phyloP scores from a whole-genome alignment of 139 green algal genomes.

The Asterochloris sp. region DNA sequence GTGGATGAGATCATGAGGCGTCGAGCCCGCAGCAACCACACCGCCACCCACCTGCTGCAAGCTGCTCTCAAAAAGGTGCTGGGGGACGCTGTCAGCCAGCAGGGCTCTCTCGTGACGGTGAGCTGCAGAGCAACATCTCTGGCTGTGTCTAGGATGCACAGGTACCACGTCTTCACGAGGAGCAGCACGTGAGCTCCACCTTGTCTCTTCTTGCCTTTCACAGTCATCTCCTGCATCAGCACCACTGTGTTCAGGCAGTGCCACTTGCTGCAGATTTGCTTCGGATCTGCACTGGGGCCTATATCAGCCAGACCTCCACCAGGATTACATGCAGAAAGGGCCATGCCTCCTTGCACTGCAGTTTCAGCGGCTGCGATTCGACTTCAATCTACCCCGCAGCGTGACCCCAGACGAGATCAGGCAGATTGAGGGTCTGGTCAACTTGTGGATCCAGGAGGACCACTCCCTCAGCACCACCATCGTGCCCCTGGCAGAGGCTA shows the following conservation, averaged over 20 bases:
- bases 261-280: too few relatives aligned
- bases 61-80: slow-evolving; percentile 76
- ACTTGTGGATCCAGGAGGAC: slow-evolving; percentile 67
- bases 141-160: too few relatives aligned
- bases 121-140: not conserved
- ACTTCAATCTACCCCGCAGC: slow-evolving; percentile 67
- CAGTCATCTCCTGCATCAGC: too few relatives aligned
- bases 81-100: slow-evolving; percentile 77
- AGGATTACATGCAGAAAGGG: too few relatives aligned
- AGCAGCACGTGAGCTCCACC: too few relatives aligned
- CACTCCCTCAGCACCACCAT: slow-evolving; percentile 31
- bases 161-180: too few relatives aligned
- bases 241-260: too few relatives aligned
- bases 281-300: too few relatives aligned
- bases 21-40: slow-evolving; percentile 70
- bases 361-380: slow-evolving; percentile 66
- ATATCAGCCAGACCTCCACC: too few relatives aligned
- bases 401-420: slow-evolving; percentile 58
- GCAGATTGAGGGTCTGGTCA: slow-evolving; percentile 76
- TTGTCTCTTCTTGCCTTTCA: too few relatives aligned
- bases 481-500: slow-evolving; percentile 79
- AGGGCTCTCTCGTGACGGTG: slow-evolving; percentile 74
- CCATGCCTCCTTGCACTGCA: not conserved
- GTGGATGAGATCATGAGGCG: slow-evolving; percentile 57
- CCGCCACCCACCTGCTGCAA: slow-evolving; percentile 90